Base-by-base conservation (phyloP, 371 early-diverging fungal genomes). In the Entomophthora muscae region DNA sequence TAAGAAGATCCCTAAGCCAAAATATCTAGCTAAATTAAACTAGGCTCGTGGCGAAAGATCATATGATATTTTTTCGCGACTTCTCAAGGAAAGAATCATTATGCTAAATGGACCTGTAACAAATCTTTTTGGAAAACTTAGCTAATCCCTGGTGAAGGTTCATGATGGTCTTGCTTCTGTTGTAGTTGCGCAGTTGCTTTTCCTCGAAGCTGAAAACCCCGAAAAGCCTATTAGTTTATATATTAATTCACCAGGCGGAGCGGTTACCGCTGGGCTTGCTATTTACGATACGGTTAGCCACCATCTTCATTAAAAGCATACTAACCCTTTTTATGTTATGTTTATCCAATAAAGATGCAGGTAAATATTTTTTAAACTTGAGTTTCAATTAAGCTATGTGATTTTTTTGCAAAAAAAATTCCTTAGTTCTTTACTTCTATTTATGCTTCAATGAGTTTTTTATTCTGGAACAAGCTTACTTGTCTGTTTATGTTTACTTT, bases 161-260 rank as follows among this genome's bases (percentile, higher is more conserved):
- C 78, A 90, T 63, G 95, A 95, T 69, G 72, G 75, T 32, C 74
- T 87, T 22, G 84, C 95, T 0, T 79, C 94, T 0, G 78, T 91
- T 1, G 78, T 96, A 33, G 89, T 95, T 1, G 98, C 98, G 0
- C 96, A 95, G 73, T 75, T 98, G 10, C 73, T 98, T 63, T 96
- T 95, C 70, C 78, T 96, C 33, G 98, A 98, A 65, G 86, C 95
- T 5, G 95, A 95, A 74, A 88, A 90, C 66, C 86, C 91, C 27
- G 89, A 89, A 57, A 93, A 92, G 69, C 91, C 88, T 13, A 91
- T 98, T 64, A 84, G 81, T 59, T 70, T 98, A 53, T 98, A 98
- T 73, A 94, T 98, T 74, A 97, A 97, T 71, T 86, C 86, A 32
- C 98, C 98, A 0, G 96, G 98, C 32, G 96, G 98, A 32, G 83